Conservation (phyloP, 345 rosid species). For the Eucalyptus sp. region DNA sequence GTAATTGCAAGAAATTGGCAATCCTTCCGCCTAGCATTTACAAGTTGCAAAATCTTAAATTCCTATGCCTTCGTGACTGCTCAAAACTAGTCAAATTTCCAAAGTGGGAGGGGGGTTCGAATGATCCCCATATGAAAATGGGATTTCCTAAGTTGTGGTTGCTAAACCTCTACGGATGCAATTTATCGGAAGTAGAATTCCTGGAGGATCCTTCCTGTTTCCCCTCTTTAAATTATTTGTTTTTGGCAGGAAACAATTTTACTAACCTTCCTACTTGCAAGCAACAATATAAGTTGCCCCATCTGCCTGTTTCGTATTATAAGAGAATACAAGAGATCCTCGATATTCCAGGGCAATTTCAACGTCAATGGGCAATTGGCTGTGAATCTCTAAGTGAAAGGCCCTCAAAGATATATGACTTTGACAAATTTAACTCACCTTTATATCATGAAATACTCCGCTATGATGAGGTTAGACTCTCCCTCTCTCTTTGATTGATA, state of each 20-base stretch:
- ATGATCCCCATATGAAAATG: no score
- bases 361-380: rapidly evolving
- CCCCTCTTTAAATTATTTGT: rapidly evolving
- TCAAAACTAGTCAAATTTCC: no score
- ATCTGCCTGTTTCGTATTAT: no score
- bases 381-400: not conserved
- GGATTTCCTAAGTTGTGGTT: no score
- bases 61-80: rapidly evolving
- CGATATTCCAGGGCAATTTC: not conserved
- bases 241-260: rapidly evolving
- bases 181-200: not conserved
- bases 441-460: rapidly evolving
- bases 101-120: no score
- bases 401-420: rapidly evolving
- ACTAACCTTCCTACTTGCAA: not conserved
- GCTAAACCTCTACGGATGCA: not conserved
- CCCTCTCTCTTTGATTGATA: not conserved
- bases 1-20: rapidly evolving
- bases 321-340: not conserved
- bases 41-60: no score
- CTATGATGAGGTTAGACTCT: not conserved
- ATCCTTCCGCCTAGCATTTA: no score
- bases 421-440: rapidly evolving
- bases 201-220: no score
- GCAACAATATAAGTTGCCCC: rapidly evolving